These are phyloP conservation scores for Sugiyamaella americana DNA, from an alignment of 805 yeast genomes.

Conservation along the genomic window DNA sequence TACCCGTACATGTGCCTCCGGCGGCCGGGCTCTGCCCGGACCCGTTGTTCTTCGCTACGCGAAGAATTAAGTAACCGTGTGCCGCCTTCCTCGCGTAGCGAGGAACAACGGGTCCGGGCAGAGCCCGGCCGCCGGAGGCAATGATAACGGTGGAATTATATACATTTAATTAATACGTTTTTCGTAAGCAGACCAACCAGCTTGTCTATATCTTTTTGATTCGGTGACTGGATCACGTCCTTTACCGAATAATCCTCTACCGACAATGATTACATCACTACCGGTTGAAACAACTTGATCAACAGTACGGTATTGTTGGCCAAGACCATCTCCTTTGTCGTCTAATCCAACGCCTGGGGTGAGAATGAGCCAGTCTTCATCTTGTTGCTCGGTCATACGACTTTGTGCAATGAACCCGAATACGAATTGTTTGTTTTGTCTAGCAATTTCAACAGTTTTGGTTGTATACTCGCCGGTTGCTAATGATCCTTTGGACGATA, in stretches of 20 bases:
- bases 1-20: too few relatives aligned
- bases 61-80: background rate
- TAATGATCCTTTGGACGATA: conserved; percentile 87
- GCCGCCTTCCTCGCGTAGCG: background rate
- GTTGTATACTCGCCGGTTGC: conserved; percentile 89
- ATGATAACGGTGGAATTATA: background rate
- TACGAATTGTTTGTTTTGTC: conserved; percentile 79
- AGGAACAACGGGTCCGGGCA: background rate
- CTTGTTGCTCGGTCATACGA: conserved; percentile 70
- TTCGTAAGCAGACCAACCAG: conserved; percentile 90
- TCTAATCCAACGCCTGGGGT: conserved; percentile 99
- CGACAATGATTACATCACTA: conserved; percentile 96
- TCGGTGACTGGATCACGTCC: conserved; percentile 88
- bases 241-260: conserved; percentile 91
- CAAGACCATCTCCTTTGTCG: conserved; percentile 91
- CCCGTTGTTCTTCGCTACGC: background rate
- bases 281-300: conserved; percentile 77
- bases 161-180: conserved; percentile 2
- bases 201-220: conserved; percentile 81
- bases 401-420: conserved; percentile 95
- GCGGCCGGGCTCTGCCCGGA: background rate
- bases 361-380: conserved; percentile 93
- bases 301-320: conserved; percentile 95
- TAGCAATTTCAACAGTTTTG: conserved; percentile 85
- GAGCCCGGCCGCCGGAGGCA: background rate